A percentile compares a stretch with the other conserved stretches of the same genome.
These are phyloP conservation scores for Cucurbita argyrosperma DNA, from an alignment of 306 rosid genomes.

Conservation along the genomic window DNA sequence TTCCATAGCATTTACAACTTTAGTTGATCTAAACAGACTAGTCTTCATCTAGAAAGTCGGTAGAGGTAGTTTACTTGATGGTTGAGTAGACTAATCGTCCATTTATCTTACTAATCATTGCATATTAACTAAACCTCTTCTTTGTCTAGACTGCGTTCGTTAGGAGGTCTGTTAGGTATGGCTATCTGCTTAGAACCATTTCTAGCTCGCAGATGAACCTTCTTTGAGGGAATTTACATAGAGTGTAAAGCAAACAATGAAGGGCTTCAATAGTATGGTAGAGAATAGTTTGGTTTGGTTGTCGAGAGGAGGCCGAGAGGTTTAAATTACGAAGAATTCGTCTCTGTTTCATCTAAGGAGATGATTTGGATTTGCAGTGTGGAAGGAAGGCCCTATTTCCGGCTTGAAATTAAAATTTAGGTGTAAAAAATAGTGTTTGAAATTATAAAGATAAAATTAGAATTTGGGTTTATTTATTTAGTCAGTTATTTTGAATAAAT, in stretches of 20 bases:
- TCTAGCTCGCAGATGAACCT: not conserved
- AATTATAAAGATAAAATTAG: too few species aligned
- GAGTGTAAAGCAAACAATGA: not conserved
- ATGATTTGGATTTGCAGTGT: not conserved
- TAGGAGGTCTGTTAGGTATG: not conserved
- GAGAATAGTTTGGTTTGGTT: not conserved
- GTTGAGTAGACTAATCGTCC: constrained; percentile 18
- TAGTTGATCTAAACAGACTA: not conserved
- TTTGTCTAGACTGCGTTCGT: not conserved
- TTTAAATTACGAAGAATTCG: not conserved
- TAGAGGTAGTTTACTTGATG: constrained; percentile 10
- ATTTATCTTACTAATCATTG: constrained; percentile 8
- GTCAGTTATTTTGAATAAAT: too few species aligned
- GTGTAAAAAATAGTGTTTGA: too few species aligned
- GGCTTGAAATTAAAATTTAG: not conserved
- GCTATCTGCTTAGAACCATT: not conserved
- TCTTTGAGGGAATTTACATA: not conserved
- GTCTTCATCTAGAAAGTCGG: not conserved
- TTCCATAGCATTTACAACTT: not conserved
- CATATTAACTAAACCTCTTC: constrained; percentile 33
- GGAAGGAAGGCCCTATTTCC: not conserved
- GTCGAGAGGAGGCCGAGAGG: not conserved
- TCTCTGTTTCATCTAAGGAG: too few species aligned
- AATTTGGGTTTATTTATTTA: too few species aligned
- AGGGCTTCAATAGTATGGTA: not conserved